Conservation (phyloP, 2,329 filamentous ascomycete genomes). For the Penicillium brasilianum region DNA sequence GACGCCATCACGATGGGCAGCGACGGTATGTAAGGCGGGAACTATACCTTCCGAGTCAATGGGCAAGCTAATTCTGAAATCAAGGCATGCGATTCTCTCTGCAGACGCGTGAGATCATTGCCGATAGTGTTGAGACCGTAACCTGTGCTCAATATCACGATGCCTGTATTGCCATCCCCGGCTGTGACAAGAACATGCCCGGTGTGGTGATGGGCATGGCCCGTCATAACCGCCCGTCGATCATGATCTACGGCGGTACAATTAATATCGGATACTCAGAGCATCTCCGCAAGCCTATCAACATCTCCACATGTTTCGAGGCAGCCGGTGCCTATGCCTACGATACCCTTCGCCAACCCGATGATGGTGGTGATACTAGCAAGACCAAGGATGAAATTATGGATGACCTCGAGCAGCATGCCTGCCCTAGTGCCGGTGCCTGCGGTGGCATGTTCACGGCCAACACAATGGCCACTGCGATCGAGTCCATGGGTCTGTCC, state of each 20-base stretch:
- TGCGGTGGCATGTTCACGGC: conserved; percentile 95
- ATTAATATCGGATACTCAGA: conserved; percentile 85
- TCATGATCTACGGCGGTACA: conserved; percentile 95
- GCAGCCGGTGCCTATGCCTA: conserved; percentile 83
- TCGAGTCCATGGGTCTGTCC: conserved; percentile 84
- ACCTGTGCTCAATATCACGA: conserved; percentile 92
- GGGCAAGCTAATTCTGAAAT: not conserved
- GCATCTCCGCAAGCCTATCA: conserved; percentile 77
- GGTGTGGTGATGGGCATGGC: conserved; percentile 89
- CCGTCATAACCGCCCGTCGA: conserved; percentile 85
- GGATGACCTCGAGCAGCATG: conserved; percentile 78
- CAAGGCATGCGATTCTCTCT: conserved; percentile 91
- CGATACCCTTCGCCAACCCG: conserved; percentile 71
- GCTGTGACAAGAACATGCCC: conserved; percentile 98
- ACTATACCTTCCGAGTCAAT: not conserved
- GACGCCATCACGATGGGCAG: conserved; percentile 96
- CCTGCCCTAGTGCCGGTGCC: conserved; percentile 78
- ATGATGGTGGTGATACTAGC: conserved; percentile 65
- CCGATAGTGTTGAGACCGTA: conserved; percentile 91
- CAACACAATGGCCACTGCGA: conserved; percentile 90
- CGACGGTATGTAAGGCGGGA: conserved; percentile 65
- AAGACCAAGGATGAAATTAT: conserved; percentile 78
- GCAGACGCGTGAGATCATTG: conserved; percentile 88
- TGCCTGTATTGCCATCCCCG: conserved; percentile 89
- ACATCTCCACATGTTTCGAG: conserved; percentile 88